phyloP scores from a whole-genome alignment of 1,284 basidiomycete species.

The Pseudozyma flocculosa region DNA sequence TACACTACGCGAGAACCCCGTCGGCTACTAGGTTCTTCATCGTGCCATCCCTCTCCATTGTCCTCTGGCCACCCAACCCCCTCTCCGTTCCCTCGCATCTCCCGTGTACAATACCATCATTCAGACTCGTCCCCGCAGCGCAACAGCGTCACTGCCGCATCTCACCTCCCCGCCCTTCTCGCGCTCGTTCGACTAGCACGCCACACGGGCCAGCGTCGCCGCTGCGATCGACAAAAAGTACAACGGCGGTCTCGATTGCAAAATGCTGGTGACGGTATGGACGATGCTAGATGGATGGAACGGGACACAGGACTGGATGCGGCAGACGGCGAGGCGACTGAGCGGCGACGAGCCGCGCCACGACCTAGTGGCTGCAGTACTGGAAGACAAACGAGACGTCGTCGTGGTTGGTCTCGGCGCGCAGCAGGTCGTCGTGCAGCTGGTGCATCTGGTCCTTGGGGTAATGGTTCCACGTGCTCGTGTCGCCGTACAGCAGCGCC shows the following conservation, averaged over 20 bases:
- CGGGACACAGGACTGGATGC: neutral
- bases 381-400: constrained; percentile 68
- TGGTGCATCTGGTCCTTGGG: constrained; percentile 81
- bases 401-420: constrained; percentile 79
- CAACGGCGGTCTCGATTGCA: too few species aligned
- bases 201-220: too few species aligned
- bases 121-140: too few species aligned
- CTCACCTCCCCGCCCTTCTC: too few species aligned
- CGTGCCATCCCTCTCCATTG: neutral
- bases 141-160: too few species aligned
- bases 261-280: too few species aligned
- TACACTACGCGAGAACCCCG: constrained; percentile 25
- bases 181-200: too few species aligned
- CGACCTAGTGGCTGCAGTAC: constrained; percentile 51
- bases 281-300: too few species aligned
- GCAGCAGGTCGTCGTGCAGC: constrained; percentile 91
- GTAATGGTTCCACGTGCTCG: constrained; percentile 99
- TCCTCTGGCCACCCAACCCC: neutral
- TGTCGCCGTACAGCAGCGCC: constrained; percentile 91
- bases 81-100: neutral
- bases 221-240: too few species aligned
- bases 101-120: too few species aligned
- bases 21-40: constrained; percentile 23
- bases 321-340: neutral
- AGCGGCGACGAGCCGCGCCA: neutral